phyloP scores from a whole-genome alignment of 768 basidiomycete species.

The Gymnopilus junonius region DNA sequence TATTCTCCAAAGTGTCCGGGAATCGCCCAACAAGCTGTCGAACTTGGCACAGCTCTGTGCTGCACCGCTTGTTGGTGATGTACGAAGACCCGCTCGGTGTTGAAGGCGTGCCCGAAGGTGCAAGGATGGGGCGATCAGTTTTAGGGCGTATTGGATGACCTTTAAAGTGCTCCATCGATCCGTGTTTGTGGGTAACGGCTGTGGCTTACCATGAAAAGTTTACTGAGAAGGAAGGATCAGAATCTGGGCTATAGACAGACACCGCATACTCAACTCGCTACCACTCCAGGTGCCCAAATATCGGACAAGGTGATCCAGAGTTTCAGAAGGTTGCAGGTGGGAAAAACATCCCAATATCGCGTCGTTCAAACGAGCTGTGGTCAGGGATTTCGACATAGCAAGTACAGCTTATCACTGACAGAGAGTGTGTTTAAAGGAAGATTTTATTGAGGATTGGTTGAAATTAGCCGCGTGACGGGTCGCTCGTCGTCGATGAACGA shows the following conservation, averaged over 20 bases:
- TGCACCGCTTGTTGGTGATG: slow-evolving; percentile 53
- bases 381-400: slow-evolving; percentile 45
- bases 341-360: slow-evolving; percentile 66
- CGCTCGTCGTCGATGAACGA: background rate
- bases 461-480: background rate
- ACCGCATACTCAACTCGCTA: slow-evolving; percentile 69
- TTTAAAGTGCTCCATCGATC: slow-evolving; percentile 27
- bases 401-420: slow-evolving; percentile 47
- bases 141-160: slow-evolving; percentile 76
- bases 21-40: slow-evolving; percentile 61
- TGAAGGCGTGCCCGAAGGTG: slow-evolving; percentile 71
- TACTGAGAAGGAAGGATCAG: slow-evolving; percentile 45
- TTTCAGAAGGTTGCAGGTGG: slow-evolving; percentile 59
- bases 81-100: slow-evolving; percentile 62
- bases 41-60: slow-evolving; percentile 60
- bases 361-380: slow-evolving; percentile 62
- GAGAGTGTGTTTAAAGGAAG: background rate
- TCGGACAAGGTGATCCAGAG: slow-evolving; percentile 72
- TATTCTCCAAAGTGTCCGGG: slow-evolving; percentile 75
- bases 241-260: background rate
- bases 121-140: slow-evolving; percentile 70
- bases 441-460: background rate
- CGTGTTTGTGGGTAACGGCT: background rate
- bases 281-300: slow-evolving; percentile 86
- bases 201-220: slow-evolving; percentile 68